Percentiles rank a stretch among this genome's conserved stretches.
Conservation (phyloP, 192 early-diverging fungal species). For the Coemansia sp. region DNA sequence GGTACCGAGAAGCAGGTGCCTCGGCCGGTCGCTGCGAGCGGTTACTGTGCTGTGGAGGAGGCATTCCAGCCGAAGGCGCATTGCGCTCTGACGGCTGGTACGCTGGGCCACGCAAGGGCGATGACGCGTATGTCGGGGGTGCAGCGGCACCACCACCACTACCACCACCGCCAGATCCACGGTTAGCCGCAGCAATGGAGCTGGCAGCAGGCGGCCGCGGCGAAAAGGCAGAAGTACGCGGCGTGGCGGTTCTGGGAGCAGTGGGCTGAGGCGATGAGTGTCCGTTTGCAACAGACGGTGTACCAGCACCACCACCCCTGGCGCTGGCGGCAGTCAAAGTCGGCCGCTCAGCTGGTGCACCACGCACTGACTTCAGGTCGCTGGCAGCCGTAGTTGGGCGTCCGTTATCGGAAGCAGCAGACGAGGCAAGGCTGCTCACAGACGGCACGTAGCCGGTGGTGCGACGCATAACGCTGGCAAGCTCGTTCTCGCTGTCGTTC, state of each 20-base stretch:
- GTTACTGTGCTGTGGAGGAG: constrained; percentile 13
- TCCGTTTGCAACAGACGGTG: background rate
- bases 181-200: constrained; percentile 2
- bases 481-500: constrained; percentile 45
- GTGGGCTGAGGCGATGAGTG: background rate
- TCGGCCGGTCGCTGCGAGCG: constrained; percentile 8
- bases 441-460: constrained; percentile 51
- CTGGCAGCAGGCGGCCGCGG: constrained; percentile 17
- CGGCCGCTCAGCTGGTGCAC: constrained; percentile 8
- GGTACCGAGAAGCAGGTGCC: background rate
- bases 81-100: constrained; percentile 38
- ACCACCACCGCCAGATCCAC: background rate
- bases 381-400: constrained; percentile 35
- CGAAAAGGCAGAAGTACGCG: constrained; percentile 19
- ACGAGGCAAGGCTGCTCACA: constrained; percentile 30
- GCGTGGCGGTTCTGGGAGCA: constrained; percentile 12
- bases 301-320: too few relatives aligned
- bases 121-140: constrained; percentile 18
- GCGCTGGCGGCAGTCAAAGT: constrained; percentile 12
- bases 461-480: constrained; percentile 49
- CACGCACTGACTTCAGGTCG: constrained; percentile 30
- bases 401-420: constrained; percentile 14
- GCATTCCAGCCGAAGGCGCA: constrained; percentile 13
- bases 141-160: background rate
- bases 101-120: constrained; percentile 33